Base-by-base conservation (phyloP, 345 rosid genomes). In the Draba incana region DNA sequence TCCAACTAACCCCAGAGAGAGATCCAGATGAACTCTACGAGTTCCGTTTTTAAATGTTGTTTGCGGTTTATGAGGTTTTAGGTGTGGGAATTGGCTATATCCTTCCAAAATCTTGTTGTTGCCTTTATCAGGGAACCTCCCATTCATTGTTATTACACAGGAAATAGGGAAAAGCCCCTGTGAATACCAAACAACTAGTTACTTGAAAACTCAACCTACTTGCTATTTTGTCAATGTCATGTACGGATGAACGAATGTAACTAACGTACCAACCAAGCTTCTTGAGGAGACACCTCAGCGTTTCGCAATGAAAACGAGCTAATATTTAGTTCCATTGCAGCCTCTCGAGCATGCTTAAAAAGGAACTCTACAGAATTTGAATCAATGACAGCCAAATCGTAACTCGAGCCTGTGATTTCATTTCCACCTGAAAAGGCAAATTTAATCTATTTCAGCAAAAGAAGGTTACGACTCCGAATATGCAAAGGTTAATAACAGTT, bases 11-110 rank as follows among this genome's bases (percentile, higher is more conserved):
- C 99, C 99, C 44, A 91, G 59, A 75, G 93, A 86, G 77, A 94
- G 85, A 71, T 94, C 92, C 80, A 94, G 78, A 84, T 91, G 57
- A 79, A 94, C 85, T 81, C 87, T 84, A n/a, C 98, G 88, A 66
- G 84, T 79, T 72, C 85, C 80, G 14, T 83, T 78, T 3, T 51
- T 66, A 24, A 69, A 77, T 11, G 23, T 45, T 54, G 68, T 56
- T 46, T 62, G 79, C 5, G 86, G 83, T 70, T 79, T 86, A 67
- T 71, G 74, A 52, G 67, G 58, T 69, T 79, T 82, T 67, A 94
- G 28, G 56, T 82, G 68, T 30, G 99, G 99, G 37, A 89, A 86
- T 42, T 61, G 65, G 76, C 45, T 71, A 59, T 87, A 81, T 33
- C 53, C 83, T 77, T 83, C 70, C 71, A 69, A 53, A 69, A 86